Percentiles rank a stretch among this genome's conserved stretches.
Evolutionary conservation across 1,284 basidiomycete species (phyloP).

Genomic region (Thelephora terrestris): DNA sequence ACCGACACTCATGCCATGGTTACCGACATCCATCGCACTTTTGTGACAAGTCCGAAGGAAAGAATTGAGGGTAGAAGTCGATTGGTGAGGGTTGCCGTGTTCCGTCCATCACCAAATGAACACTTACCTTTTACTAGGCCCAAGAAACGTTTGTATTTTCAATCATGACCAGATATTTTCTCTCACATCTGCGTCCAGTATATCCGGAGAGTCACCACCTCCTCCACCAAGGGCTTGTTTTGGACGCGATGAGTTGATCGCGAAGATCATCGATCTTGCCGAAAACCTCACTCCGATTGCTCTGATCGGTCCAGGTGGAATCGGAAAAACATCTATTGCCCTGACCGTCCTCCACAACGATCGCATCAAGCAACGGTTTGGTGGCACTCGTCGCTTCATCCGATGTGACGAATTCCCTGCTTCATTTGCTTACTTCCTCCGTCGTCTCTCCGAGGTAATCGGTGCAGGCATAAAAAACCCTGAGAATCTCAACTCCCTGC

Average conservation of each 20-base stretch:
- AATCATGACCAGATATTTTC: no score
- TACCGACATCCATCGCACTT: no score
- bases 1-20: no score
- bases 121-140: no score
- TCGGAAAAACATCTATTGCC: slow-evolving; percentile 27
- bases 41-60: no score
- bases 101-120: no score
- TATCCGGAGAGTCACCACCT: background rate
- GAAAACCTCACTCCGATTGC: slow-evolving; percentile 9
- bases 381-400: slow-evolving; percentile 17
- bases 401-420: background rate
- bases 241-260: background rate
- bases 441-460: background rate
- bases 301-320: slow-evolving; percentile 26
- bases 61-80: no score
- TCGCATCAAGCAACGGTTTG: slow-evolving; percentile 11
- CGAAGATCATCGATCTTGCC: background rate
- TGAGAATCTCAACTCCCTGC: background rate
- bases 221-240: background rate
- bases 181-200: no score
- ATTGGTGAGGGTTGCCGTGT: no score
- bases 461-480: background rate
- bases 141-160: no score
- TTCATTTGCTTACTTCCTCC: background rate
- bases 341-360: slow-evolving; percentile 18